Base-by-base conservation (phyloP, 371 early-diverging fungal species). In the Apophysomyces sp. region DNA sequence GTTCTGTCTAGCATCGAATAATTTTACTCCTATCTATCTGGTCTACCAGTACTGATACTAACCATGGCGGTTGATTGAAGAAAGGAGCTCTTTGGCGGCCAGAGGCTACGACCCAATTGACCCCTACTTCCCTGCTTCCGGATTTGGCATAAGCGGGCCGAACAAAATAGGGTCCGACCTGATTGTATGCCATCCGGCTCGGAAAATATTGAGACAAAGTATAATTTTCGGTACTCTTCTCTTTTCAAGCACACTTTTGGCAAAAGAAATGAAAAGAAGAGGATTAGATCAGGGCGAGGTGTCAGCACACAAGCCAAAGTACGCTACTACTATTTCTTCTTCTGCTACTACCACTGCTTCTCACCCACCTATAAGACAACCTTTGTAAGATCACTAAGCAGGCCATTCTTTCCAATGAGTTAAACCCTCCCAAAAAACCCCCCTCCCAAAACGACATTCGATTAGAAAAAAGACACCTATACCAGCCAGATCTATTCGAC, bases 51-150 rank as follows among this genome's bases (percentile, higher is more conserved):
- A 52, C 34, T 52, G 44, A 55, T 52, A 62, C 62, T 62, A 54
- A 62, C 62, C 62, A 62, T 62, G 54, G 40, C 52, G 37, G 3
- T 5, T 37, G 57, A 62, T 49, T 57, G 52, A 52, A 62, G 62
- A 62, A 36, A 51, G 59, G 49, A 29, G 54, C 18, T 54, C 54
- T 24, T 16, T 27, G 54, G 27, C 15, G 15, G 53, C n/a, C 26
- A 21, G 54, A 2, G 31, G 18, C 28, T 18, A n/a, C 16, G 18
- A 32, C 54, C 54, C 54, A 11, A 12, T 11, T 37, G n/a, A 3
- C n/a, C n/a, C 37, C 15, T 3, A 37, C 37, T 37, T 37, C 2
- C 11, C 37, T 2, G 12, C 34, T 11, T 37, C 37, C 37, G 37
- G 37, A 34, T 11, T n/a, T n/a, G n/a, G n/a, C n/a, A n/a, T n/a